Conservation (phyloP, 352 stramenopile species). For the Phytophthora ramorum region DNA sequence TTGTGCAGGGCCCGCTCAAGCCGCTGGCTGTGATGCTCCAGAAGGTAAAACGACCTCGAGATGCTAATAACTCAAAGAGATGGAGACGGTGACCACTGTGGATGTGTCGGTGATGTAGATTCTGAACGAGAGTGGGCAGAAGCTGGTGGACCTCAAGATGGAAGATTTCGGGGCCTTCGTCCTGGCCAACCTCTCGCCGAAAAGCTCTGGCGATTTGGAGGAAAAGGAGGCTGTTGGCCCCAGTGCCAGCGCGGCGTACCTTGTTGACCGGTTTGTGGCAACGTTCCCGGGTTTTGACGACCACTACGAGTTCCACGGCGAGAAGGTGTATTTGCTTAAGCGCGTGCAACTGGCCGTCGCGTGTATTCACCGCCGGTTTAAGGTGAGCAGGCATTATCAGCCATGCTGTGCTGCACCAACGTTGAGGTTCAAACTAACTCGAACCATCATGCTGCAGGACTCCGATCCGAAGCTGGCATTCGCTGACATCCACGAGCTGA, state of each 20-base stretch:
- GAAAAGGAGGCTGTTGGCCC: slow-evolving; percentile 21
- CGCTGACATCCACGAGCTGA: slow-evolving; percentile 67
- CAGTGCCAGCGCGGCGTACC: slow-evolving; percentile 50
- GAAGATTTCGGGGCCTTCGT: slow-evolving; percentile 82
- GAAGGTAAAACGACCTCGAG: slow-evolving; percentile 17
- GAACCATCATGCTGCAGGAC: slow-evolving; percentile 34
- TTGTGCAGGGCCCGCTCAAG: slow-evolving; percentile 65
- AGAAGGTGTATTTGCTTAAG: slow-evolving; percentile 73
- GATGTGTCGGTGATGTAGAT: slow-evolving; percentile 33
- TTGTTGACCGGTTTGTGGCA: slow-evolving; percentile 61
- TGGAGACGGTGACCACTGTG: slow-evolving; percentile 6
- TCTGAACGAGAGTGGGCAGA: slow-evolving; percentile 66
- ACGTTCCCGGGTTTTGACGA: slow-evolving; percentile 83
- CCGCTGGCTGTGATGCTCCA: slow-evolving; percentile 70
- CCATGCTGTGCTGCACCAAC: background rate
- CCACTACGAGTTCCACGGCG: slow-evolving; percentile 53
- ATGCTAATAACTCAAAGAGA: background rate
- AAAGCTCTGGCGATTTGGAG: slow-evolving; percentile 15
- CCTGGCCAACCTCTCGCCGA: slow-evolving; percentile 50
- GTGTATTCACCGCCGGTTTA: slow-evolving; percentile 71
- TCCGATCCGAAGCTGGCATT: slow-evolving; percentile 60
- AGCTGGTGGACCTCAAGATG: slow-evolving; percentile 58
- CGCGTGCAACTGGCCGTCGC: slow-evolving; percentile 66
- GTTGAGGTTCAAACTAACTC: slow-evolving; percentile 1
- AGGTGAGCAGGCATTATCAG: slow-evolving; percentile 33